Percentiles rank a stretch among this genome's conserved stretches.
These are phyloP conservation scores for Botrytis cinerea DNA, from an alignment of 2,329 filamentous ascomycete genomes.

Conservation along the genomic window DNA sequence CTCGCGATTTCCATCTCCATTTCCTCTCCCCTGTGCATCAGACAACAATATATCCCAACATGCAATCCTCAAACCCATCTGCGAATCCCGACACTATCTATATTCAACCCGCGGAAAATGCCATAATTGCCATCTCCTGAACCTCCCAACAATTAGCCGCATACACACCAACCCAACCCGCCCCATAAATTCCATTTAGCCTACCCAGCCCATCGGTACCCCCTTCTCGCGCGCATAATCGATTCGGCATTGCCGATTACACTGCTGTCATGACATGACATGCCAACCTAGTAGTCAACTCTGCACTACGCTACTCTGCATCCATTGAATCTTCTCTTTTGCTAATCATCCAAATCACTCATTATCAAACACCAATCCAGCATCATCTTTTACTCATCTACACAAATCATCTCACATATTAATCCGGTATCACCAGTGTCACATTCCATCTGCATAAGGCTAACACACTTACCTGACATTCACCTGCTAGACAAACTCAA, in stretches of 20 bases:
- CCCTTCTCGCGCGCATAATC: not conserved
- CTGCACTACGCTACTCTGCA: not conserved
- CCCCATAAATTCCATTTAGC: constrained; percentile 6
- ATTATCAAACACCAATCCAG: not conserved
- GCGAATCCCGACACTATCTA: not conserved
- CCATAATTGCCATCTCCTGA: not conserved
- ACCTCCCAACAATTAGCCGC: not conserved
- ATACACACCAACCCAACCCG: not conserved
- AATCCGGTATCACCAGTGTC: not conserved
- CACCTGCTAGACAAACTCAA: not conserved
- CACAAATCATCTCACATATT: not conserved
- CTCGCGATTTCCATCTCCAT: not conserved
- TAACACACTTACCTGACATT: not conserved
- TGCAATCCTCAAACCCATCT: not conserved
- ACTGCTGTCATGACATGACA: not conserved
- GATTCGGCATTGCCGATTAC: not conserved
- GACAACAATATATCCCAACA: not conserved
- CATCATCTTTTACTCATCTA: not conserved
- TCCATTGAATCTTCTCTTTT: not conserved
- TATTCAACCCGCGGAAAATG: not conserved
- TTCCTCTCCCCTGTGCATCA: not conserved
- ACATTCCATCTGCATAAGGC: not conserved
- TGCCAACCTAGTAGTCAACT: not conserved
- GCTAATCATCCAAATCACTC: not conserved
- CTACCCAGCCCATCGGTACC: not conserved